Evolutionary conservation across 768 basidiomycete genomes (phyloP).

Genomic region (Phanerochaete carnosa): DNA sequence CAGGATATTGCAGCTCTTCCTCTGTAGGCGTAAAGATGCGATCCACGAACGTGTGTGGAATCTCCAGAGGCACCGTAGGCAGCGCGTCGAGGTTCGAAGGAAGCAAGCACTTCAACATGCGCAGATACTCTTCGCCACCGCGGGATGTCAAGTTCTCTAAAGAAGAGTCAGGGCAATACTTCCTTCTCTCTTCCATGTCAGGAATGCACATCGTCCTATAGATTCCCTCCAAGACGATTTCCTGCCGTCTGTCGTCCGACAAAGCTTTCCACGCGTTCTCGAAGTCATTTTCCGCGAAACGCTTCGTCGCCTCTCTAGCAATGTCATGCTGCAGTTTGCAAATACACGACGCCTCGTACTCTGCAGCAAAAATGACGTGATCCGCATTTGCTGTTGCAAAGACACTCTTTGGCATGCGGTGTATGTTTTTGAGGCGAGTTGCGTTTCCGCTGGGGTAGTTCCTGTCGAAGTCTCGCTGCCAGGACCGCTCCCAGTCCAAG

Average conservation of each 20-base stretch:
- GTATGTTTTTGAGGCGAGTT: background rate
- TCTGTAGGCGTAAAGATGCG: background rate
- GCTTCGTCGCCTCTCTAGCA: background rate
- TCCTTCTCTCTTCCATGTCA: background rate
- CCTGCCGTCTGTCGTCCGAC: background rate
- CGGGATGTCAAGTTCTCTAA: background rate
- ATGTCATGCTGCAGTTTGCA: background rate
- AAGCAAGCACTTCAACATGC: background rate
- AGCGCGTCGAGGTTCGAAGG: background rate
- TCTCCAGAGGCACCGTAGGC: background rate
- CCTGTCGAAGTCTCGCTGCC: background rate
- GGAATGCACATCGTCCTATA: background rate
- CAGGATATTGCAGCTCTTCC: background rate
- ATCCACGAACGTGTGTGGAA: background rate
- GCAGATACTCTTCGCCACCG: background rate
- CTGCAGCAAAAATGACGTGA: no score
- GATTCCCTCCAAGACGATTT: conserved; percentile 1
- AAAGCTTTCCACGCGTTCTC: background rate
- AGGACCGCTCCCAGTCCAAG: background rate
- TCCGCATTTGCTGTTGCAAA: no score
- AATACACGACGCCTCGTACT: no score
- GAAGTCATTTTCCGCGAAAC: background rate
- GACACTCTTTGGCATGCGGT: no score
- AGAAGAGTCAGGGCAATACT: background rate
- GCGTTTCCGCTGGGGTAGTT: background rate